Evolutionary conservation across 768 basidiomycete species (phyloP).

Genomic region (Leccinellum rugosiceps): DNA sequence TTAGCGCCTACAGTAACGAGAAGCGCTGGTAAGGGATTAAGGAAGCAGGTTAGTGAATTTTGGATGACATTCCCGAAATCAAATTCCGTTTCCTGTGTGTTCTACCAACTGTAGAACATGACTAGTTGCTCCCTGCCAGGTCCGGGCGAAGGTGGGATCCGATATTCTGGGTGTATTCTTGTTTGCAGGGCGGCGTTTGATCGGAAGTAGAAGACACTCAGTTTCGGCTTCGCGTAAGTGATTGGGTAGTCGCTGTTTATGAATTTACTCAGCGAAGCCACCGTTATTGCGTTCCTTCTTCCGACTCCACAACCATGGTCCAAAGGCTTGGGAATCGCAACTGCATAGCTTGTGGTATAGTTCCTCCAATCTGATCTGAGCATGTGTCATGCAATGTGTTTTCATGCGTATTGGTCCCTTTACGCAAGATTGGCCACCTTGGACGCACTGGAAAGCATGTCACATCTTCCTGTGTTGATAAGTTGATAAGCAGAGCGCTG

Average conservation of each 20-base stretch:
- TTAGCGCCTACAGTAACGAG: background rate
- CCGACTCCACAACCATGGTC: background rate
- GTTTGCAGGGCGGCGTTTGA: background rate
- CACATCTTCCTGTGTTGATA: background rate
- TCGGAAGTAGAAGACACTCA: background rate
- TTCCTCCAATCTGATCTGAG: background rate
- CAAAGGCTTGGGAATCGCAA: background rate
- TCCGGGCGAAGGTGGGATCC: background rate
- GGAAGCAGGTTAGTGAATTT: background rate
- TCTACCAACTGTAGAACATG: background rate
- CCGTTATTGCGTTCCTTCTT: background rate
- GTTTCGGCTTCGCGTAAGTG: background rate
- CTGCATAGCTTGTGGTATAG: background rate
- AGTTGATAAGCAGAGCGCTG: background rate
- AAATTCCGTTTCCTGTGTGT: background rate
- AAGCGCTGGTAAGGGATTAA: background rate
- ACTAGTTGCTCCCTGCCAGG: background rate
- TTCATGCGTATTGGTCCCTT: background rate
- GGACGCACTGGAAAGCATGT: background rate
- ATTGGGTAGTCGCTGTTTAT: background rate
- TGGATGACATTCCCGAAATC: too few species aligned
- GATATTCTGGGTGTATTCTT: background rate
- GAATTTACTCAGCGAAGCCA: slow-evolving; percentile 1
- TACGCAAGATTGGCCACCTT: background rate
- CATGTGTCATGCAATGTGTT: background rate